Base-by-base conservation (phyloP, 495 filamentous ascomycete species). In the Daldinia childiae region DNA sequence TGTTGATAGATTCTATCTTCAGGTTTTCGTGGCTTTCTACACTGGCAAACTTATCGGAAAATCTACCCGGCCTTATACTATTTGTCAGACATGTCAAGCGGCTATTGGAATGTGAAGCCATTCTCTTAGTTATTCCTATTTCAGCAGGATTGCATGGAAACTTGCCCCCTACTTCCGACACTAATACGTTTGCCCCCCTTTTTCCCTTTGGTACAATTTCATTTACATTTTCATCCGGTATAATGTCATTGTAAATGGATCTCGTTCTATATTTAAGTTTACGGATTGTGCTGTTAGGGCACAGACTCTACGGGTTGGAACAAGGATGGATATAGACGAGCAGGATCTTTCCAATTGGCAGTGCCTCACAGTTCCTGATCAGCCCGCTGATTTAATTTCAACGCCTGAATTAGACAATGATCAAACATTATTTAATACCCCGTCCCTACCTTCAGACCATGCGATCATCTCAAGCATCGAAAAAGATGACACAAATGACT, bases 391-490 rank as follows among this genome's bases (percentile, higher is more conserved):
- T 17, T 15, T 26, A 4, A 4, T 27, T 17, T 17, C 45, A 32
- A 41, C 58, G 8, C 38, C 69, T 21, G 6, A 24, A 34, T 17
- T 12, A 29, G 6, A 6, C 19, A 1, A 29, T 36, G 24, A 63
- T 34, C 41, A 34, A 11, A 21, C 64, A 14, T 15, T 45, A n/a
- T 32, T 55, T 7, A 60, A 43, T 38, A n/a, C 27, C 15, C n/a
- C 55, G 14, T 1, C 27, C 48, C 34, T 45, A 12, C 29, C 52
- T 39, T 32, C 12, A 15, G 17, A 43, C 17, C 4, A 39, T 8
- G 21, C 50, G 3, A 11, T 60, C 50, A 54, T 66, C 2, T 19
- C 50, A 17, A 66, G 39, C 12, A 56, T 68, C 6, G 64, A 73
- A 1, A 24, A 67, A 5, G 30, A 41, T 19, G 14, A 51, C n/a